Base-by-base conservation (phyloP, 192 early-diverging fungal species). In the Gaertneriomyces sp. region DNA sequence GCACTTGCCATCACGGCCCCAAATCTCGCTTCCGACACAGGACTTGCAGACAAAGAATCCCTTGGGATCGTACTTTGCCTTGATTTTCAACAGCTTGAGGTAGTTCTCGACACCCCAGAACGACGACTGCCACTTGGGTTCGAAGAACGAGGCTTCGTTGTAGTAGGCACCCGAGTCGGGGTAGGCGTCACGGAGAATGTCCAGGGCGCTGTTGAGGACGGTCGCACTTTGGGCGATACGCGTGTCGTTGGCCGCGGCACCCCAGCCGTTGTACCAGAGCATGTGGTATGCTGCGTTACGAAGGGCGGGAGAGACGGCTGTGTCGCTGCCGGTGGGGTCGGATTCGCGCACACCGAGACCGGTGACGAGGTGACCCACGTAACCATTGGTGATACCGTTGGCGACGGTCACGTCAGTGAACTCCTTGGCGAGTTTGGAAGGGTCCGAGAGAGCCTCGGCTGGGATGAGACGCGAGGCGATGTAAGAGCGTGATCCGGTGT, bases 81-180 rank as follows among this genome's bases (percentile, higher is more conserved):
- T 80, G 41, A 86, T 70, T 14, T 55, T 7, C 14, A 58, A 7
- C 44, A 85, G 64, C 10, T 68, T 57, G 7, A 56, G 44, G 65
- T 82, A 85, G 55, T 85, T 69, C n/a, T 51, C 49, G 14, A 41
- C 17, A 41, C 84, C 84, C 50, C 70, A 85, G 60, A 80, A 85
- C 1, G 55, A 51, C 5, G 60, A 40, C 46, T 77, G 59, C 79
- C 76, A 83, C 49, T 79, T 58, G 4, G 69, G 65, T 45, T 84
- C 74, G 9, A 63, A 47, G 4, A 55, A 16, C 47, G 81, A 75
- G 8, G 80, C 80, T 45, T 85, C 82, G 51, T 76, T 84, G 19
- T 65, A 39, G 51, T 85, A 85, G 1, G 74, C 60, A 6, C 75
- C 80, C 0, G 49, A n/a, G 2, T 49, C 47, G 12, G 12, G 12